These are phyloP conservation scores for Boletus rufocinnamomeus DNA, from an alignment of 768 basidiomycete genomes.

Conservation along the genomic window DNA sequence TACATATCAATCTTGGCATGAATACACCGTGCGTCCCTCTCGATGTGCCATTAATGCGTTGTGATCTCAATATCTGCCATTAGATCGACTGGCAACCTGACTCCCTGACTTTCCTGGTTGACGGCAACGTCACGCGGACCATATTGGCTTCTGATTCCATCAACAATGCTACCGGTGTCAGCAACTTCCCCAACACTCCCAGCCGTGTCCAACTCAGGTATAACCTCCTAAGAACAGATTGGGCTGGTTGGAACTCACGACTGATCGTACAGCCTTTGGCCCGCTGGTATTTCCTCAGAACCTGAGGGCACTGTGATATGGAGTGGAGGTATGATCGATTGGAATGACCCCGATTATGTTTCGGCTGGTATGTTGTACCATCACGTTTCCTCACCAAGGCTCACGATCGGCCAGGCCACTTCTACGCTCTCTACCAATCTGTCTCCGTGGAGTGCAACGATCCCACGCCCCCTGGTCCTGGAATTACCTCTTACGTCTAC, in stretches of 20 bases:
- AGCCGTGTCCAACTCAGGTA: slow-evolving; percentile 80
- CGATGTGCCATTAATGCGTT: neutral
- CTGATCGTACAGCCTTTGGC: slow-evolving; percentile 59
- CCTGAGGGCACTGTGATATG: slow-evolving; percentile 74
- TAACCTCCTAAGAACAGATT: slow-evolving; percentile 2
- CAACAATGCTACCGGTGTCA: slow-evolving; percentile 51
- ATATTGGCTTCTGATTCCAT: slow-evolving; percentile 60
- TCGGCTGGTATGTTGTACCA: slow-evolving; percentile 49
- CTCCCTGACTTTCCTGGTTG: slow-evolving; percentile 63
- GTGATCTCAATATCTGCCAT: neutral
- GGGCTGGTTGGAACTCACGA: slow-evolving; percentile 4
- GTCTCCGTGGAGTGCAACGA: slow-evolving; percentile 67
- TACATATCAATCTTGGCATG: slow-evolving; percentile 71
- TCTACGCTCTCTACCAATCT: slow-evolving; percentile 63
- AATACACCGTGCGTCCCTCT: slow-evolving; percentile 60
- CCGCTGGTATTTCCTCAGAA: slow-evolving; percentile 66
- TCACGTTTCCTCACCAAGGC: neutral
- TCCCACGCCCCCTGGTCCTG: slow-evolving; percentile 40
- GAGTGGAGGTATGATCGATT: slow-evolving; percentile 84
- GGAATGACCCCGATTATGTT: slow-evolving; percentile 74
- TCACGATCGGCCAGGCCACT: slow-evolving; percentile 51
- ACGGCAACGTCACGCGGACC: slow-evolving; percentile 71
- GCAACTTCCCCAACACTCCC: slow-evolving; percentile 74
- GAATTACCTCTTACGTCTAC: slow-evolving; percentile 67
- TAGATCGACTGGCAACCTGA: slow-evolving; percentile 84